Evolutionary conservation across 495 filamentous ascomycete species (phyloP).

Genomic region (Aspergillus coremiiformis): DNA sequence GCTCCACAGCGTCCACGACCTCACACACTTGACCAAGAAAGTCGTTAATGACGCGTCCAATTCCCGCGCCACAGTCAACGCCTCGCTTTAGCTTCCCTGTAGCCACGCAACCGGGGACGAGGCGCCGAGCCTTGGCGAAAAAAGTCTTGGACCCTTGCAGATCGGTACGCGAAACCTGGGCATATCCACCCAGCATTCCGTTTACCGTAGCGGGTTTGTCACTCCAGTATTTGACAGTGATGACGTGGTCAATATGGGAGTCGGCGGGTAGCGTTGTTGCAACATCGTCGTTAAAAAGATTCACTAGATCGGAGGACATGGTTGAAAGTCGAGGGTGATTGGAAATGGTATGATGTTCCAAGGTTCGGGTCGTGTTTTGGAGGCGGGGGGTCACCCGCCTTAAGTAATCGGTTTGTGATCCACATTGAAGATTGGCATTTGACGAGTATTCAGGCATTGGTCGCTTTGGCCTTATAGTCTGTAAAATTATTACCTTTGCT

Average conservation of each 20-base stretch:
- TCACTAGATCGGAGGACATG: neutral
- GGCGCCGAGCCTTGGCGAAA: slow-evolving; percentile 61
- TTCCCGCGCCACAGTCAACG: slow-evolving; percentile 57
- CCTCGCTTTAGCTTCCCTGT: slow-evolving; percentile 30
- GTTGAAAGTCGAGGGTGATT: neutral
- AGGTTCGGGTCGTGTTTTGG: neutral
- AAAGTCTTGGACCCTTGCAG: slow-evolving; percentile 70
- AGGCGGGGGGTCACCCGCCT: neutral
- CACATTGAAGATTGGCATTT: neutral
- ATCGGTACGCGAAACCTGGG: slow-evolving; percentile 65
- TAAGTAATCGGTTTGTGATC: neutral
- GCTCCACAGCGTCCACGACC: slow-evolving; percentile 54
- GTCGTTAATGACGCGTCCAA: slow-evolving; percentile 53
- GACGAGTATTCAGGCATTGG: neutral
- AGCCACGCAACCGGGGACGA: slow-evolving; percentile 14
- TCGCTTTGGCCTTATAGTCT: neutral
- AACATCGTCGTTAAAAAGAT: neutral
- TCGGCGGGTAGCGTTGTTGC: slow-evolving; percentile 9
- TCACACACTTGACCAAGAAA: slow-evolving; percentile 47
- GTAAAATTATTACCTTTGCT: neutral
- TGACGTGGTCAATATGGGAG: slow-evolving; percentile 31
- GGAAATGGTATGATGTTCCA: neutral
- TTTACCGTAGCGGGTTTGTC: slow-evolving; percentile 57
- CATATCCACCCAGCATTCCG: slow-evolving; percentile 79
- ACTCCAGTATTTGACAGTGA: slow-evolving; percentile 60